These are phyloP conservation scores for Boletales sp. DNA, from an alignment of 768 basidiomycete genomes.

Conservation along the genomic window DNA sequence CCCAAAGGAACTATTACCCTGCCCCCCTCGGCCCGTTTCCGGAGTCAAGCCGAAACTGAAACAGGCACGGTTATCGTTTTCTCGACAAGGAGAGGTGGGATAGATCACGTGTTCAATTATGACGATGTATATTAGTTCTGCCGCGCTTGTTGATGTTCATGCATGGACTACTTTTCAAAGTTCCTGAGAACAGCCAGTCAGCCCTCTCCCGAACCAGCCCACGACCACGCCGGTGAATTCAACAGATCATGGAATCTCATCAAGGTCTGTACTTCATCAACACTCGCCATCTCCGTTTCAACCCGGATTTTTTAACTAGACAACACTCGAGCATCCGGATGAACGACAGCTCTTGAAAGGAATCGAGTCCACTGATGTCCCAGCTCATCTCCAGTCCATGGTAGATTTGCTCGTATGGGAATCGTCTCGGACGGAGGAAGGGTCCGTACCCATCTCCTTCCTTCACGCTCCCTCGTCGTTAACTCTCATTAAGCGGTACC, in stretches of 20 bases:
- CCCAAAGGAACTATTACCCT: slow-evolving; percentile 22
- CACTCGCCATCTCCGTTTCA: slow-evolving; percentile 2
- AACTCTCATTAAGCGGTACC: slow-evolving; percentile 54
- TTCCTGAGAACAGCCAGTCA: slow-evolving; percentile 51
- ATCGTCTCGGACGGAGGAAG: slow-evolving; percentile 79
- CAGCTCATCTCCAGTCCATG: slow-evolving; percentile 69
- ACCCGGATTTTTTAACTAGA: slow-evolving; percentile 41
- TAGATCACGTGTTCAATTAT: no score
- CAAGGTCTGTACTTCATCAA: slow-evolving; percentile 45
- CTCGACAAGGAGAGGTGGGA: not conserved
- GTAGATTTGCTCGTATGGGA: slow-evolving; percentile 86
- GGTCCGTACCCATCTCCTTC: slow-evolving; percentile 49
- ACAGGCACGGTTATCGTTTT: slow-evolving; percentile 21
- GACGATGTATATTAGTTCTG: no score
- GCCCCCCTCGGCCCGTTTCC: slow-evolving; percentile 2
- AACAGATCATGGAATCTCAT: slow-evolving; percentile 70
- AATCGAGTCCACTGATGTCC: slow-evolving; percentile 78
- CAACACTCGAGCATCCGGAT: slow-evolving; percentile 82
- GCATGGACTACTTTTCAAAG: slow-evolving; percentile 86
- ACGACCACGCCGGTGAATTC: slow-evolving; percentile 73
- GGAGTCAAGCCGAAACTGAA: slow-evolving; percentile 14
- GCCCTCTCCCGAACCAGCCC: slow-evolving; percentile 43
- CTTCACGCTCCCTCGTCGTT: slow-evolving; percentile 3
- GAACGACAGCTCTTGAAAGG: slow-evolving; percentile 83
- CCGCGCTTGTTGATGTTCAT: not conserved